Conservation (phyloP, 2,329 filamentous ascomycete genomes). For the Calonectria ilicicola region DNA sequence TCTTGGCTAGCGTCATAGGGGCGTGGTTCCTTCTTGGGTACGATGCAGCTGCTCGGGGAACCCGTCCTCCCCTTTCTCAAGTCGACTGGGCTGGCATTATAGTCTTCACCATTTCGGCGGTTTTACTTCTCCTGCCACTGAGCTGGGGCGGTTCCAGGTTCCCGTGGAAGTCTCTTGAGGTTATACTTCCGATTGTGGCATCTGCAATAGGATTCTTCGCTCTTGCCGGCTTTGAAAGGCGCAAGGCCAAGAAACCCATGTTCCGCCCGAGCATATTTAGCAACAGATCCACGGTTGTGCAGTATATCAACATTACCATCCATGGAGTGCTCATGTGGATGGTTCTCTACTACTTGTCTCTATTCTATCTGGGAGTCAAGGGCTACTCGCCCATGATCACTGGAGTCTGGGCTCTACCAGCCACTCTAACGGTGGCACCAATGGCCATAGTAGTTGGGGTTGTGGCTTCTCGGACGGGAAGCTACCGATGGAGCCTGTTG, state of each 20-base stretch:
- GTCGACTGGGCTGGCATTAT: conserved; percentile 74
- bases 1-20: conserved; percentile 39
- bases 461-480: conserved; percentile 65
- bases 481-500: conserved; percentile 72
- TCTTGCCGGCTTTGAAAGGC: conserved; percentile 35
- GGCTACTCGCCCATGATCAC: conserved; percentile 35
- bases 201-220: conserved; percentile 60
- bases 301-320: conserved; percentile 34
- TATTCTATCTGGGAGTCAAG: conserved; percentile 43
- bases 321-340: conserved; percentile 45
- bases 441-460: conserved; percentile 68
- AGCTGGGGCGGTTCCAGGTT: conserved; percentile 30
- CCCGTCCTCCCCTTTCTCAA: conserved; percentile 17
- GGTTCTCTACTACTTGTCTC: conserved; percentile 43
- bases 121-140: conserved; percentile 33
- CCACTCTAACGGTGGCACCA: conserved; percentile 73
- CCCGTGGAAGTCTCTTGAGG: conserved; percentile 35
- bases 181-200: conserved; percentile 70
- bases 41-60: conserved; percentile 23
- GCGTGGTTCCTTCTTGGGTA: conserved; percentile 44
- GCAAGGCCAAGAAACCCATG: conserved; percentile 32
- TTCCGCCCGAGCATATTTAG: conserved; percentile 38
- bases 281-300: conserved; percentile 33
- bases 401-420: conserved; percentile 66
- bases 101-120: conserved; percentile 59